Evolutionary conservation across 805 yeast genomes (phyloP).

Genomic region (Scheffersomyces amazonensis): DNA sequence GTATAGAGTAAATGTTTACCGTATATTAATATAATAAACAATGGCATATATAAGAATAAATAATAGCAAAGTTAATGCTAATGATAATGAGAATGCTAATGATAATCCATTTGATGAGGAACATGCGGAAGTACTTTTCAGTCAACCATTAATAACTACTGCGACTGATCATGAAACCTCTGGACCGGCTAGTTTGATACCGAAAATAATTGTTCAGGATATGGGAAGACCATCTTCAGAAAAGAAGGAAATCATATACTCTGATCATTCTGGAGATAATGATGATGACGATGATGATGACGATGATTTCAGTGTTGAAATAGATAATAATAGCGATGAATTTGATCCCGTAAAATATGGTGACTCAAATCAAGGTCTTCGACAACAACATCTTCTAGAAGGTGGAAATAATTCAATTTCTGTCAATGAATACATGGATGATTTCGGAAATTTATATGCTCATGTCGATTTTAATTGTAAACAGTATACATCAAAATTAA

Average conservation of each 20-base stretch:
- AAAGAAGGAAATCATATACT: background rate
- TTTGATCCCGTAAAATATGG: conserved; percentile 11
- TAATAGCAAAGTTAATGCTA: too few species aligned
- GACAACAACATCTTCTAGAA: conserved; percentile 1
- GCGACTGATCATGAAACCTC: background rate
- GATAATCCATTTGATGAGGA: conserved; percentile 1
- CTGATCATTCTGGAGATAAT: background rate
- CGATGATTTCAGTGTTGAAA: background rate
- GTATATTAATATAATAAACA: too few species aligned
- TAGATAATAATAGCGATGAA: conserved; percentile 12
- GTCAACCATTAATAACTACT: background rate
- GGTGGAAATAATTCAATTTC: too few species aligned
- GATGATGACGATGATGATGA: conserved; percentile 1
- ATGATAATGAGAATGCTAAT: background rate
- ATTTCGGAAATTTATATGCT: conserved; percentile 31
- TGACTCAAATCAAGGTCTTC: conserved; percentile 3
- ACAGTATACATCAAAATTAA: conserved; percentile 26
- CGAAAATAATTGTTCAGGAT: background rate
- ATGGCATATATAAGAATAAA: too few species aligned
- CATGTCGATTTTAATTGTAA: conserved; percentile 36
- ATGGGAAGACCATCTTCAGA: background rate
- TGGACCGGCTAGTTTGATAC: background rate
- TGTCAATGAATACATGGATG: conserved; percentile 20
- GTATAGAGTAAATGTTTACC: too few species aligned
- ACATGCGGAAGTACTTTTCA: background rate